phyloP scores from a whole-genome alignment of 805 yeast species.

The Saturnispora zaruensis region DNA sequence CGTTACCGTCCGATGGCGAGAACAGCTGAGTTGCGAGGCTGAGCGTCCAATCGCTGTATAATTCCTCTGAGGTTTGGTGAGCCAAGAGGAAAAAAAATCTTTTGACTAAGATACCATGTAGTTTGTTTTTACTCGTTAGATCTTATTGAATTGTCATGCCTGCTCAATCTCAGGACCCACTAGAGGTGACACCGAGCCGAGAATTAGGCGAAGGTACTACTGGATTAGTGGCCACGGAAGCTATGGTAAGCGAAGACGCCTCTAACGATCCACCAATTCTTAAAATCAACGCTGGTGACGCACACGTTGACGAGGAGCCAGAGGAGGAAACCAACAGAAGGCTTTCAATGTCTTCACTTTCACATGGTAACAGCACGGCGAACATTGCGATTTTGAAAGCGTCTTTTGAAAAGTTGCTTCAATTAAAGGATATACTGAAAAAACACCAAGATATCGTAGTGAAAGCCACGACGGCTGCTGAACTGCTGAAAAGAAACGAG shows the following conservation, averaged over 20 bases:
- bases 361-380: conserved; percentile 17
- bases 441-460: conserved; percentile 36
- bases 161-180: not conserved
- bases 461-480: conserved; percentile 34
- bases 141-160: not conserved
- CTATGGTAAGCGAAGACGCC: not conserved
- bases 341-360: conserved; percentile 4
- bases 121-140: not conserved
- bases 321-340: not conserved
- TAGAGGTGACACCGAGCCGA: not conserved
- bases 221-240: not conserved
- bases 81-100: not conserved
- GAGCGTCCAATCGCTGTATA: not conserved
- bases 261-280: not conserved
- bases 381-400: conserved; percentile 28
- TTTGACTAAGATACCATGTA: not conserved
- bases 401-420: conserved; percentile 26
- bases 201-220: not conserved
- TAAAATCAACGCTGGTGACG: not conserved
- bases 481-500: conserved; percentile 31
- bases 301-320: not conserved
- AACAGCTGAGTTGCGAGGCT: not conserved
- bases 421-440: conserved; percentile 30
- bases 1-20: not conserved
- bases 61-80: not conserved